phyloP scores from a whole-genome alignment of 495 filamentous ascomycete genomes.

The Umbilicaria muhlenbergii region DNA sequence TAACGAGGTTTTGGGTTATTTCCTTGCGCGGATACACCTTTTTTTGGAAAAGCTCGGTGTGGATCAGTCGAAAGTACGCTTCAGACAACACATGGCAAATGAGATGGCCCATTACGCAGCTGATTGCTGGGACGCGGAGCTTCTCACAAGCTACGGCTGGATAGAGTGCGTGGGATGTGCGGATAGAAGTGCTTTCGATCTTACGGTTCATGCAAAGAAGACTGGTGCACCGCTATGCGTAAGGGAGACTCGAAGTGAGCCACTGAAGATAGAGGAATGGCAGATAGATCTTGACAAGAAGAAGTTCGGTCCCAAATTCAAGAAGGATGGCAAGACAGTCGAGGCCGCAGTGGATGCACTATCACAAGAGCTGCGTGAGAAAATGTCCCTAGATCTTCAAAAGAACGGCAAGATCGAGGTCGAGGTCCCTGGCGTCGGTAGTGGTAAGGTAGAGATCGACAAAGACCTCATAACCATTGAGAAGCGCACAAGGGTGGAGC shows the following conservation, averaged over 20 bases:
- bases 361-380: conserved; percentile 54
- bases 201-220: conserved; percentile 65
- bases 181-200: conserved; percentile 66
- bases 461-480: conserved; percentile 57
- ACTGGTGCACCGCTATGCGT: conserved; percentile 65
- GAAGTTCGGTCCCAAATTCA: conserved; percentile 66
- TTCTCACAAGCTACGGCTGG: conserved; percentile 68
- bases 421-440: conserved; percentile 45
- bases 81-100: conserved; percentile 73
- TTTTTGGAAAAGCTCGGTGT: conserved; percentile 59
- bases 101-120: conserved; percentile 76
- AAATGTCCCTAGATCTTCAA: conserved; percentile 47
- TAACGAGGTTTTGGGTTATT: conserved; percentile 81
- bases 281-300: conserved; percentile 67
- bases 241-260: conserved; percentile 48
- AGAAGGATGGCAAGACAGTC: conserved; percentile 63
- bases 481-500: conserved; percentile 51
- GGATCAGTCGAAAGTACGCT: conserved; percentile 57
- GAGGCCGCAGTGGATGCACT: conserved; percentile 52
- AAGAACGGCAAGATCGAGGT: conserved; percentile 50
- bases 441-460: conserved; percentile 52
- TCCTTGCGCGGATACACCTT: conserved; percentile 60
- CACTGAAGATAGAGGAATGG: conserved; percentile 56
- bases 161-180: conserved; percentile 79
- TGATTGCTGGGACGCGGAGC: conserved; percentile 77